Base-by-base conservation (phyloP, 2,329 filamentous ascomycete species). In the Colletotrichum kahawae region DNA sequence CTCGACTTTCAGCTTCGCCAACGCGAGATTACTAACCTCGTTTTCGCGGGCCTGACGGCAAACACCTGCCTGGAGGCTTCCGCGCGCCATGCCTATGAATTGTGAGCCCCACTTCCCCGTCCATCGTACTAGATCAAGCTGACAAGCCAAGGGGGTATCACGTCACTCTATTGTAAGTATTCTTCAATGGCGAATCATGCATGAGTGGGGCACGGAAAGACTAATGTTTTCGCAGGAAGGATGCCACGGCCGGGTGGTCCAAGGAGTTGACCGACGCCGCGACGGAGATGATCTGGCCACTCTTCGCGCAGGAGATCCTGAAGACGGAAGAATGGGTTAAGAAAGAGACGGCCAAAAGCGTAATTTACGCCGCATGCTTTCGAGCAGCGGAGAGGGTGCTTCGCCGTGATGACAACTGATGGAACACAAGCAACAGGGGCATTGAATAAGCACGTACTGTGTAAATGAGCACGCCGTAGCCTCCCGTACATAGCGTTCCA, bases 121-220 rank as follows among this genome's bases (percentile, higher is more conserved):
- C 21, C 4, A 0, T 29, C 2, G 27, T 2, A 16, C 54, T 57
- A 0, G 0, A 16, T 16, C 0, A 0, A 57, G 21, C 54, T 57
- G 0, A 57, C 1, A 29, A 57, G 21, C 7, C 54, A 5, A 57
- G 54, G 16, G 54, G 54, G 0, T 57, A 57, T 29, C 24, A 57
- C 16, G 54, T 57, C 54, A 57, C 54, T 21, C 5, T 29, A 9
- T 27, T 57, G 54, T 57, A 27, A 57, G 54, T 57, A 57, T 0
- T 48, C 18, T 1, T 5, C 5, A 48, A 16, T 18, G 27, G 0
- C 7, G 1, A 57, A 29, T 18, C 24, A 0, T 27, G 27, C 21
- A 57, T 57, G 0, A 57, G 54, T 7, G 54, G 54, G 21, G n/a
- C n/a, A 7, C 5, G 21, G 21, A 29, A 9, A 57, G n/a, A 27